phyloP scores from a whole-genome alignment of 2,329 filamentous ascomycete genomes.

The Colletotrichum chlorophyti region DNA sequence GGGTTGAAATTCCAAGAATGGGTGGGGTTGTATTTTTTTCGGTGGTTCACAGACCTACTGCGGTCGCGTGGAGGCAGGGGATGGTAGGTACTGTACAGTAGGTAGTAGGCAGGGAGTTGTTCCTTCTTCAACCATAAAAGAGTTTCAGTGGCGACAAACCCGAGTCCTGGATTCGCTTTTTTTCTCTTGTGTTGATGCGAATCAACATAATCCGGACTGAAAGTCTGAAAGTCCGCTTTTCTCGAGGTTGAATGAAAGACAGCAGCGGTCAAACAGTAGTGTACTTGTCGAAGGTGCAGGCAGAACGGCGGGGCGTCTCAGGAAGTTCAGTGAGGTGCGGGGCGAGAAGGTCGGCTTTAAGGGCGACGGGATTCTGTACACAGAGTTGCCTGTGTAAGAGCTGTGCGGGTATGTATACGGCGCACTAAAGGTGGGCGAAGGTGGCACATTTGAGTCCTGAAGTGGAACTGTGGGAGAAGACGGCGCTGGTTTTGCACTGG shows the following conservation, averaged over 20 bases:
- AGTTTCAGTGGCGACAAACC: slow-evolving; percentile 14
- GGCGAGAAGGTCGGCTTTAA: slow-evolving; percentile 1
- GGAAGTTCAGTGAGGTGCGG: slow-evolving; percentile 6
- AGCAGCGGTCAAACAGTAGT: not conserved
- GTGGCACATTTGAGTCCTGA: too few species aligned
- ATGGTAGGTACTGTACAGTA: too few species aligned
- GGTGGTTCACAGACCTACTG: too few species aligned
- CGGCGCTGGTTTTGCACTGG: too few species aligned
- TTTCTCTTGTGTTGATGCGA: slow-evolving; percentile 1
- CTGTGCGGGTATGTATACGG: too few species aligned
- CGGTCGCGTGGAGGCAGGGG: too few species aligned
- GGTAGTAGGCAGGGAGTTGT: too few species aligned
- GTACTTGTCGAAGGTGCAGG: not conserved
- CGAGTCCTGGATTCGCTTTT: not conserved
- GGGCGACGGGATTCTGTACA: not conserved
- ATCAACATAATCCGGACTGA: slow-evolving; percentile 23
- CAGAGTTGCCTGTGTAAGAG: too few species aligned
- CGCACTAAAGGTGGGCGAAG: too few species aligned
- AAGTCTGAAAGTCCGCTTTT: not conserved
- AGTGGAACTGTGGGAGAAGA: too few species aligned
- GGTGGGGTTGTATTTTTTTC: slow-evolving; percentile 15
- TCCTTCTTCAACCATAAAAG: slow-evolving; percentile 6
- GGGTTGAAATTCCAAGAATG: slow-evolving; percentile 16
- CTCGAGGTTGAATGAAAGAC: not conserved
- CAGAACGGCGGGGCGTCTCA: too few species aligned